Evolutionary conservation across 1,284 basidiomycete genomes (phyloP).

Genomic region (Naganishia albida): DNA sequence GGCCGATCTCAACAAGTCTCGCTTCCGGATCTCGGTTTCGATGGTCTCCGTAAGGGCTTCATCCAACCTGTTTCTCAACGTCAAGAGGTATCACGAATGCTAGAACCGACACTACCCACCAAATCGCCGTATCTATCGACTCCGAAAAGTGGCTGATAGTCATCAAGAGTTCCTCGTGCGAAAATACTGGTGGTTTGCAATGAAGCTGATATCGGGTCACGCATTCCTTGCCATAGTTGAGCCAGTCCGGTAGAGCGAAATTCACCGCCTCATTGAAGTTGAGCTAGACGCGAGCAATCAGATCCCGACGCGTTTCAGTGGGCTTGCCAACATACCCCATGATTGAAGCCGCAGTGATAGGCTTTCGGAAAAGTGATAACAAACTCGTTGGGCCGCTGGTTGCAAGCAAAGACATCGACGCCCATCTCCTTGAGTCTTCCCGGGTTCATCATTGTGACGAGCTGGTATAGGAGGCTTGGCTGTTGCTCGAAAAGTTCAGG

Average conservation of each 20-base stretch:
- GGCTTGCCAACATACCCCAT: constrained; percentile 67
- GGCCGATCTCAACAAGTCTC: constrained; percentile 60
- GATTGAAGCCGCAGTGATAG: constrained; percentile 98
- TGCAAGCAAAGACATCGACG: constrained; percentile 90
- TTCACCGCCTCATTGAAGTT: constrained; percentile 99
- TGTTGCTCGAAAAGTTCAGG: constrained; percentile 99
- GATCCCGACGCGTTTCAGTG: neutral
- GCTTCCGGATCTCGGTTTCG: constrained; percentile 72
- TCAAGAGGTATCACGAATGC: neutral
- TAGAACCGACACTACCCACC: constrained; percentile 62
- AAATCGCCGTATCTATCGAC: constrained; percentile 88
- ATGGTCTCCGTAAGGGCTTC: constrained; percentile 86
- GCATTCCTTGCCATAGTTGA: constrained; percentile 81
- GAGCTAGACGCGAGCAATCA: constrained; percentile 61
- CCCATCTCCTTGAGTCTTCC: constrained; percentile 80
- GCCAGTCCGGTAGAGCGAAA: constrained; percentile 96
- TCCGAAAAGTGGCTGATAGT: constrained; percentile 92
- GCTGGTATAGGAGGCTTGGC: constrained; percentile 93
- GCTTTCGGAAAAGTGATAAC: constrained; percentile 97
- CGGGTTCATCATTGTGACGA: constrained; percentile 98
- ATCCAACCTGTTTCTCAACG: constrained; percentile 64
- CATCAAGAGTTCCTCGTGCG: constrained; percentile 93
- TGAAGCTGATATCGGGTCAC: constrained; percentile 85
- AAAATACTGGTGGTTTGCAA: constrained; percentile 92
- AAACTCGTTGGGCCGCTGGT: constrained; percentile 96